These are phyloP conservation scores for Kuraishia capsulata DNA, from an alignment of 805 yeast species.

Conservation along the genomic window DNA sequence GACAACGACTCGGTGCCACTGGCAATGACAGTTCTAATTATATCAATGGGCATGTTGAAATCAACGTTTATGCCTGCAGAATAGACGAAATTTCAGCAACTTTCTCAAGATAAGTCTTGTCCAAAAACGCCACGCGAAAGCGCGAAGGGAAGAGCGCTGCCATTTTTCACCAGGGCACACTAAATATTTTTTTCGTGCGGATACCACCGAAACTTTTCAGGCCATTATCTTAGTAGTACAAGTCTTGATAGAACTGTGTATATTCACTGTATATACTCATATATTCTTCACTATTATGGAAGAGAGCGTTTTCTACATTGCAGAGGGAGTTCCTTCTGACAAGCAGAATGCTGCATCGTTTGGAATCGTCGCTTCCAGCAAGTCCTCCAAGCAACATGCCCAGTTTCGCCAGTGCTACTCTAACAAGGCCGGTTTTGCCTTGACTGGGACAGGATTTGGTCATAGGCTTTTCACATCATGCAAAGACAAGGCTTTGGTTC, in stretches of 20 bases:
- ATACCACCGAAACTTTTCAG: not conserved
- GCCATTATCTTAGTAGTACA: not conserved
- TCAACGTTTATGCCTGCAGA: not conserved
- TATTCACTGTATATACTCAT: no score
- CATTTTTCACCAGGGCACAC: not conserved
- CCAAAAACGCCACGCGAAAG: not conserved
- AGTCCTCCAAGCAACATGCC: conserved; percentile 36
- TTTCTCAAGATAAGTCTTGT: no score
- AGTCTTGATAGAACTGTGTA: no score
- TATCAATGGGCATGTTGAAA: conserved; percentile 70
- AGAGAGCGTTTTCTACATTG: conserved; percentile 38
- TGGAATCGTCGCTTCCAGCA: conserved; percentile 27
- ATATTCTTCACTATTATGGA: conserved; percentile 36
- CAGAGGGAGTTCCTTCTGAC: conserved; percentile 35
- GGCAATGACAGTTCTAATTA: conserved; percentile 53
- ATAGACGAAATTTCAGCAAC: not conserved
- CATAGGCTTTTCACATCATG: conserved; percentile 56
- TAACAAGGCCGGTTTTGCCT: conserved; percentile 32
- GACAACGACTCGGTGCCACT: conserved; percentile 78
- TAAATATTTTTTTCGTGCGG: not conserved
- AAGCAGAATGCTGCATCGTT: conserved; percentile 20
- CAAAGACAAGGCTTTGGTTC: conserved; percentile 62
- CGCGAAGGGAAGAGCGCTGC: not conserved
- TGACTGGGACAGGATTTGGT: conserved; percentile 37
- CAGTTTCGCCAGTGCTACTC: conserved; percentile 46